A percentile compares a stretch with the other conserved stretches of the same genome.
Evolutionary conservation across 306 rosid genomes (phyloP).

Genomic region (Cicer cuneatum): DNA sequence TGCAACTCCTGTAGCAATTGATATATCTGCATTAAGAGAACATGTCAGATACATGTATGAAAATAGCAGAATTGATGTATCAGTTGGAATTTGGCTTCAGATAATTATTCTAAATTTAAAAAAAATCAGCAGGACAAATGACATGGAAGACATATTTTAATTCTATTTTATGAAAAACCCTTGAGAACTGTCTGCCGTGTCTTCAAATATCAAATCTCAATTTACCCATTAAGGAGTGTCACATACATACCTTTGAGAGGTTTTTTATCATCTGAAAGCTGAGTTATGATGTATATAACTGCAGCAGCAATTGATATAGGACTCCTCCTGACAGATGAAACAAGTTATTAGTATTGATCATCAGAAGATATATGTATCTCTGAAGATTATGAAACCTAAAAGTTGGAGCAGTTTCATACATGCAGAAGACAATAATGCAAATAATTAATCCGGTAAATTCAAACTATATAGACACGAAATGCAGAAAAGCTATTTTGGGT

Average conservation of each 20-base stretch:
- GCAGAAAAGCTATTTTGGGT: not conserved
- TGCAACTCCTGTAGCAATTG: conserved; percentile 92
- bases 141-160: not conserved
- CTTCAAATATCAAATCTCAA: conserved; percentile 10
- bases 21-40: conserved; percentile 72
- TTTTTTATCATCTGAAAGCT: conserved; percentile 91
- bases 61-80: not conserved
- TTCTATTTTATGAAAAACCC: too few species aligned
- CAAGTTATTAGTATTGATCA: conserved; percentile 20
- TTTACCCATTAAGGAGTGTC: not conserved
- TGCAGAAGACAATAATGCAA: conserved; percentile 15
- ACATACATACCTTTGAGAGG: conserved; percentile 88
- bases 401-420: not conserved
- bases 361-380: not conserved
- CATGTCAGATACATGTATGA: conserved; percentile 21
- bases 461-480: not conserved
- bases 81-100: not conserved
- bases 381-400: conserved; percentile 9
- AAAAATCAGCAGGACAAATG: not conserved
- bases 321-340: conserved; percentile 79
- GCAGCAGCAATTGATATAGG: conserved; percentile 98
- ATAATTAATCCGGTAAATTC: conserved; percentile 11
- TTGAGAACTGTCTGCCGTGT: not conserved
- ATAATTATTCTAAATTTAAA: conserved; percentile 1
- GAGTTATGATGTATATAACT: conserved; percentile 89